Base-by-base conservation (phyloP, 1,139 yeast species). In the Geotrichum restrictum region DNA sequence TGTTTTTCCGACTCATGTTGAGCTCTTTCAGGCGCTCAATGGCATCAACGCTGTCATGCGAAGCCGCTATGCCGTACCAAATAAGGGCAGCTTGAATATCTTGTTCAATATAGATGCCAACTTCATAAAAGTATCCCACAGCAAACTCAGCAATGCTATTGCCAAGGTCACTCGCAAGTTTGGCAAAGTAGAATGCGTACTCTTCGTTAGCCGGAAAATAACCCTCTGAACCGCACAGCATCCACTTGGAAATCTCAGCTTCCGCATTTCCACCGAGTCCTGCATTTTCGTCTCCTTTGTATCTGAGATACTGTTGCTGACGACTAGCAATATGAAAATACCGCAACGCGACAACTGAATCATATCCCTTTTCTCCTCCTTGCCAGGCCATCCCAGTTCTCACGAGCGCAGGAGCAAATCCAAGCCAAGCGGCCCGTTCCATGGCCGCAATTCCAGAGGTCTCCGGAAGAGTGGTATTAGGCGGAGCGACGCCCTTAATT, bases 371-470 rank as follows among this genome's bases (percentile, higher is more conserved):
- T 36, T 65, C 68, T 11, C 66, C 68, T 7, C 67, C 67, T 51
- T 70, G 73, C 67, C 72, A 71, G 1, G 74, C 73, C 38, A 65
- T 63, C 14, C 74, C 75, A 66, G 73, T 65, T 7, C 74, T 64
- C 14, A 70, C 60, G 46, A 69, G 62, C 10, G 77, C 75, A 3
- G 74, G 74, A 3, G 69, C 66, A 45, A 65, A 69, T 4, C 72
- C 72, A 13, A 70, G 60, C 62, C 64, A 59, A 0, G 75, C 74
- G 0, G 74, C 66, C 37, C 67, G 60, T 47, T 68, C 70, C 33
- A 71, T 54, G 11, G 70, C 67, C 45, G 60, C 57, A 14, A 69
- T 57, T 3, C 71, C 74, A 1, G 60, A 57, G 16, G 57, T 57
- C 3, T 41, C 48, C 18, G 59, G 56, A 4, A 54, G 52, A 4